Evolutionary conservation across 2,329 filamentous ascomycete genomes (phyloP), one percentile per base, ranked within the genome.

Genomic region (Cladosporium phlei): DNA sequence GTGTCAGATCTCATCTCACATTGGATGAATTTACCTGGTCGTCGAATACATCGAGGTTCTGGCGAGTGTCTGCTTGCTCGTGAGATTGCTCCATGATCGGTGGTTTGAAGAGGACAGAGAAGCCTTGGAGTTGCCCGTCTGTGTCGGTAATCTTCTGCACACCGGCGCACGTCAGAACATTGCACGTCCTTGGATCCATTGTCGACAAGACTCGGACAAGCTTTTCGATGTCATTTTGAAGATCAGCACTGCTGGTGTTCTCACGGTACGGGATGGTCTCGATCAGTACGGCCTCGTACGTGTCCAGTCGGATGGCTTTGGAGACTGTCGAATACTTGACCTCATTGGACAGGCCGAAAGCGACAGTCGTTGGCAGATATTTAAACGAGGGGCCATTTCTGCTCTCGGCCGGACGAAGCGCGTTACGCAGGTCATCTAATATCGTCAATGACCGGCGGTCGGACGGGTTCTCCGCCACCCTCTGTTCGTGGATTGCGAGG

Each of bases 61-160:
- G n/a, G n/a, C n/a, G n/a, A n/a, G n/a, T n/a, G n/a, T n/a, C n/a
- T n/a, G n/a, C n/a, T n/a, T n/a, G n/a, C n/a, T n/a, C n/a, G n/a
- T n/a, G n/a, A n/a, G n/a, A n/a, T n/a, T n/a, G n/a, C n/a, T n/a
- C n/a, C n/a, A n/a, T n/a, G n/a, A n/a, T n/a, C 8, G 38, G 38
- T 27, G 32, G 30, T 22, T 42, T 25, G 19, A 42, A 42, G 4
- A 27, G 25, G 16, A 42, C 11, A 28, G 38, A 42, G 17, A 42
- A 42, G 17, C 27, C 27, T 16, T n/a, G 12, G 10, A 30, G 8
- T 11, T 14, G 8, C 28, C 38, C 38, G 19, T 11, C 33, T 22
- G 17, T 19, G 10, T 30, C 27, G 19, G 22, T 22, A 24, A 30
- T 21, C 16, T 19, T 17, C 27, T 30, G 30, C 17, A 42, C 38